phyloP scores from a whole-genome alignment of 345 rosid species.

The Gossypium turneri region DNA sequence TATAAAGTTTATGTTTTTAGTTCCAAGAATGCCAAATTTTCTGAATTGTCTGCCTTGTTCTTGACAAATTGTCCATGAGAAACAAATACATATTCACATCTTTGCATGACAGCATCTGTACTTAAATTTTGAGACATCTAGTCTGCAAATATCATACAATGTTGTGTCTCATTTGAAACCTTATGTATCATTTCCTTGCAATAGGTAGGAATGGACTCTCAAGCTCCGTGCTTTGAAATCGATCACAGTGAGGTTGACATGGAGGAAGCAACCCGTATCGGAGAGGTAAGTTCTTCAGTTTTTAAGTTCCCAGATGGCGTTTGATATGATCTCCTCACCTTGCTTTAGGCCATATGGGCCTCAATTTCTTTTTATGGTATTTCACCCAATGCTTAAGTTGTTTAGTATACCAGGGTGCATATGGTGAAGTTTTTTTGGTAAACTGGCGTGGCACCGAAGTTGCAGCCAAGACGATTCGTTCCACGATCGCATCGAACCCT shows the following conservation, averaged over 20 bases:
- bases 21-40: neutral
- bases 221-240: conserved; percentile 42
- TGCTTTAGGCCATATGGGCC: neutral
- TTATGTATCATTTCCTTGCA: conserved; percentile 13
- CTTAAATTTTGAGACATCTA: neutral
- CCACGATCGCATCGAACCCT: conserved; percentile 58
- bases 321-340: neutral
- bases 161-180: neutral
- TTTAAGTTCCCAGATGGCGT: conserved; percentile 1
- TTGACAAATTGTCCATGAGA: neutral
- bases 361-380: neutral
- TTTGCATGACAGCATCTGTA: neutral
- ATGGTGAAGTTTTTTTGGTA: conserved; percentile 57
- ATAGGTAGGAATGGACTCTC: conserved; percentile 55
- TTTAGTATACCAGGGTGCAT: conserved; percentile 42
- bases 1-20: neutral
- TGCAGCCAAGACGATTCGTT: conserved; percentile 64
- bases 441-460: conserved; percentile 68
- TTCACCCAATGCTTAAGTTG: conserved; percentile 7
- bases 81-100: neutral
- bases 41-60: neutral
- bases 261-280: conserved; percentile 44
- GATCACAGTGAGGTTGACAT: conserved; percentile 40
- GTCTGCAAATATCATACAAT: neutral
- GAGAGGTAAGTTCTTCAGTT: conserved; percentile 41